Evolutionary conservation across 305 asterid genomes (phyloP).

Genomic region (Fraxinus albicans): DNA sequence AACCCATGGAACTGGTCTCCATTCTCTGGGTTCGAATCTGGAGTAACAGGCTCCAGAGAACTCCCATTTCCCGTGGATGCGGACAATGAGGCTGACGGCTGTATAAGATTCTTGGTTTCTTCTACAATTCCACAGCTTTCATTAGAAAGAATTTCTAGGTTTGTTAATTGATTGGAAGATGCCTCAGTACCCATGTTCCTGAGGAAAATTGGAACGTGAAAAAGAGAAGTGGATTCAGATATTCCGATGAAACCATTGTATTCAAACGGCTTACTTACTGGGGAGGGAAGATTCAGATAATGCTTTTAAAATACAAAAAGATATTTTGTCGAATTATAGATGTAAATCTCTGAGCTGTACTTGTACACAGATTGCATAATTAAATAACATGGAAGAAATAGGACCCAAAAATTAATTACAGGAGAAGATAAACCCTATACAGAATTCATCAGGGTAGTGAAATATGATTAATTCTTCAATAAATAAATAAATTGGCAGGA

Average conservation of each 20-base stretch:
- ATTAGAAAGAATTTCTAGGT: background rate
- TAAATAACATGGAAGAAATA: background rate
- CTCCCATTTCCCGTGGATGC: background rate
- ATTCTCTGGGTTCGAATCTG: slow-evolving; percentile 32
- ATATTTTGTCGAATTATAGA: background rate
- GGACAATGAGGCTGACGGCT: background rate
- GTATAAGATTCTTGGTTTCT: background rate
- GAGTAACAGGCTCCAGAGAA: slow-evolving; percentile 34
- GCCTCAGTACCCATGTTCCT: slow-evolving; percentile 21
- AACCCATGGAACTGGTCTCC: slow-evolving; percentile 20
- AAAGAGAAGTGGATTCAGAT: background rate
- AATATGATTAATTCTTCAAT: background rate
- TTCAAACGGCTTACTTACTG: background rate
- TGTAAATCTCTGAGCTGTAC: background rate
- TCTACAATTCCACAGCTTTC: background rate
- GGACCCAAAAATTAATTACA: background rate
- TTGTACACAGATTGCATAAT: background rate
- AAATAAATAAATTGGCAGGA: background rate
- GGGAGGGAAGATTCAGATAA: background rate
- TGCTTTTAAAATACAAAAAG: background rate
- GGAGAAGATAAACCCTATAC: background rate
- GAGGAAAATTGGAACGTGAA: background rate
- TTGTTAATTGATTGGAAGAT: background rate
- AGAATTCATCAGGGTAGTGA: background rate
- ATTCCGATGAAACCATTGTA: background rate